Evolutionary conservation across 2,329 filamentous ascomycete genomes (phyloP).

Genomic region (Ophiocordyceps camponoti-rufipedis): DNA sequence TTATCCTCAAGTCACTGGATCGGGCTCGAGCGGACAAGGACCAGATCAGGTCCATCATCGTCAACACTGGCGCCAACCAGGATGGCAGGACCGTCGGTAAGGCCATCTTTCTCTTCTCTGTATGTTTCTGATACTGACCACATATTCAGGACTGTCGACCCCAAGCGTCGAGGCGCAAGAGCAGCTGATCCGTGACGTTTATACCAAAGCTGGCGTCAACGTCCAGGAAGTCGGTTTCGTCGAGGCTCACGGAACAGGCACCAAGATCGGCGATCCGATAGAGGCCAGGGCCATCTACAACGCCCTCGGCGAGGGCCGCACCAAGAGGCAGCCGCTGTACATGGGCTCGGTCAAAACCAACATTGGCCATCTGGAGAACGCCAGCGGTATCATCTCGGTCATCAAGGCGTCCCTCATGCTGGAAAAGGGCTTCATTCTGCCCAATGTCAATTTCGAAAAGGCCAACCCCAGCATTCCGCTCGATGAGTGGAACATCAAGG

Average conservation of each 20-base stretch:
- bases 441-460: constrained; percentile 29
- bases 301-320: constrained; percentile 21
- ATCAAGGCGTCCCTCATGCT: constrained; percentile 34
- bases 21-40: constrained; percentile 37
- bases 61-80: constrained; percentile 30
- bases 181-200: constrained; percentile 18
- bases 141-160: constrained; percentile 31
- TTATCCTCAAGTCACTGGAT: constrained; percentile 38
- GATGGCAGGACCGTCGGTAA: constrained; percentile 27
- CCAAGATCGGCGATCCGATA: constrained; percentile 35
- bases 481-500: constrained; percentile 29
- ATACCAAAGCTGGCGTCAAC: constrained; percentile 11
- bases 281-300: constrained; percentile 29
- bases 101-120: neutral
- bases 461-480: constrained; percentile 30
- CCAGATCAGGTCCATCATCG: constrained; percentile 31
- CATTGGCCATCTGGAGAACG: constrained; percentile 32
- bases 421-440: constrained; percentile 28
- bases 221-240: constrained; percentile 14
- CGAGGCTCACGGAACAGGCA: constrained; percentile 39
- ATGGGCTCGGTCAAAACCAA: constrained; percentile 32
- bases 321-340: constrained; percentile 21
- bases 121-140: neutral
- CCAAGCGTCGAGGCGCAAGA: constrained; percentile 31
- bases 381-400: constrained; percentile 29